Percentiles rank a stretch among this genome's conserved stretches.
Evolutionary conservation across 345 rosid genomes (phyloP).

Genomic region (Cardamine chenopodiifolia): DNA sequence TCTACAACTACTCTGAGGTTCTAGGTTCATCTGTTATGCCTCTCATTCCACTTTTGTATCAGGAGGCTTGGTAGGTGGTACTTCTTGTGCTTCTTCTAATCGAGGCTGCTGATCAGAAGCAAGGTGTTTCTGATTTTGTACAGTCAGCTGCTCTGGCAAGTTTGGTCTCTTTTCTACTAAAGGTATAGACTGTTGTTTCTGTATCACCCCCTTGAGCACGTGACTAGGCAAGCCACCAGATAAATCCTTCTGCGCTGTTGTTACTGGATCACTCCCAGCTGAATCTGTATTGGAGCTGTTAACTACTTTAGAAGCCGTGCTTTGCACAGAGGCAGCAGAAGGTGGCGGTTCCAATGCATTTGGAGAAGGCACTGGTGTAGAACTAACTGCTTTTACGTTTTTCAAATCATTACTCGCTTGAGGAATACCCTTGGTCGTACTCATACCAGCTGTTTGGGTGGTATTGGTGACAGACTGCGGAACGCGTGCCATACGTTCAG

Average conservation of each 20-base stretch:
- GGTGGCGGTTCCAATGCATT: conserved; percentile 61
- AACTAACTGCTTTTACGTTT: conserved; percentile 41
- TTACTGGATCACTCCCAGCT: conserved; percentile 54
- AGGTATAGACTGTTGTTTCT: conserved; percentile 57
- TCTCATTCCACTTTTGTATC: conserved; percentile 72
- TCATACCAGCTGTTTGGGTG: conserved; percentile 46
- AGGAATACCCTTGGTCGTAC: conserved; percentile 43
- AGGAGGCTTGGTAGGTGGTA: conserved; percentile 59
- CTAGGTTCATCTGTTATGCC: conserved; percentile 46
- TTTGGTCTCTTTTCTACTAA: conserved; percentile 58
- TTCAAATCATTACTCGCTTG: conserved; percentile 55
- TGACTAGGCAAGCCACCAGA: conserved; percentile 61
- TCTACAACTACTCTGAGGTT: conserved; percentile 51
- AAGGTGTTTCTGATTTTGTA: conserved; percentile 62
- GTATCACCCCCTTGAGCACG: conserved; percentile 48
- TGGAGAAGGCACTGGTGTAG: conserved; percentile 57
- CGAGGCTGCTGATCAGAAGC: conserved; percentile 42
- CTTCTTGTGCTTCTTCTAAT: conserved; percentile 61
- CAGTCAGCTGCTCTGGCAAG: conserved; percentile 58
- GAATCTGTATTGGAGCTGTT: conserved; percentile 54
- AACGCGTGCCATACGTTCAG: conserved; percentile 55
- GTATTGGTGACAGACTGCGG: conserved; percentile 50
- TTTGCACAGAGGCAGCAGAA: conserved; percentile 48
- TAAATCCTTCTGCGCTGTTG: conserved; percentile 59
- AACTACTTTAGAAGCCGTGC: conserved; percentile 51